These are phyloP conservation scores for Trifolium pratense DNA, from an alignment of 306 rosid species.

Conservation along the genomic window DNA sequence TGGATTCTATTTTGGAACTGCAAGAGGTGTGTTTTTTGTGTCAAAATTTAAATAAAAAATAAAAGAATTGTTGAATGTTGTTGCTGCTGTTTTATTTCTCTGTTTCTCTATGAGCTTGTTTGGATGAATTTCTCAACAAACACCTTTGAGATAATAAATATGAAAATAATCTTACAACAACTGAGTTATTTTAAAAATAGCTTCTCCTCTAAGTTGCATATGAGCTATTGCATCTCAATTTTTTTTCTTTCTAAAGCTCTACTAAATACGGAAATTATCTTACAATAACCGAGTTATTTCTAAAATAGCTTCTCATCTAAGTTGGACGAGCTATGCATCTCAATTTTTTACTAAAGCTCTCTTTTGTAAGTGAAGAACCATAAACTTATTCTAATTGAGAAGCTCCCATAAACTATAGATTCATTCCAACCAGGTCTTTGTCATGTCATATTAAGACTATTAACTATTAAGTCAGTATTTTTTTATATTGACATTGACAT, in stretches of 20 bases:
- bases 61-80: background rate
- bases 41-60: conserved; percentile 22
- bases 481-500: conserved; percentile 12
- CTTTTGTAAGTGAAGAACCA: background rate
- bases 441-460: background rate
- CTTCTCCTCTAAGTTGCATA: too few relatives aligned
- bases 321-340: background rate
- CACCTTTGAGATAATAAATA: background rate
- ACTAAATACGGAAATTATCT: background rate
- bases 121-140: background rate
- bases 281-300: background rate
- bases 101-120: conserved; percentile 3
- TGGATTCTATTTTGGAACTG: conserved; percentile 78
- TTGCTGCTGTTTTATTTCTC: conserved; percentile 2
- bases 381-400: background rate
- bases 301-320: background rate
- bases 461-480: background rate
- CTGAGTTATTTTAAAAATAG: background rate
- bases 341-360: background rate
- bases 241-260: too few relatives aligned
- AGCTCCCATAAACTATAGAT: conserved; percentile 1
- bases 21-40: conserved; percentile 61
- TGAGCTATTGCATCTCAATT: background rate
- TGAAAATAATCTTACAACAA: background rate
- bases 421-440: background rate